phyloP scores from a whole-genome alignment of 768 basidiomycete genomes.

The Tubosaeta brunneosetosa region DNA sequence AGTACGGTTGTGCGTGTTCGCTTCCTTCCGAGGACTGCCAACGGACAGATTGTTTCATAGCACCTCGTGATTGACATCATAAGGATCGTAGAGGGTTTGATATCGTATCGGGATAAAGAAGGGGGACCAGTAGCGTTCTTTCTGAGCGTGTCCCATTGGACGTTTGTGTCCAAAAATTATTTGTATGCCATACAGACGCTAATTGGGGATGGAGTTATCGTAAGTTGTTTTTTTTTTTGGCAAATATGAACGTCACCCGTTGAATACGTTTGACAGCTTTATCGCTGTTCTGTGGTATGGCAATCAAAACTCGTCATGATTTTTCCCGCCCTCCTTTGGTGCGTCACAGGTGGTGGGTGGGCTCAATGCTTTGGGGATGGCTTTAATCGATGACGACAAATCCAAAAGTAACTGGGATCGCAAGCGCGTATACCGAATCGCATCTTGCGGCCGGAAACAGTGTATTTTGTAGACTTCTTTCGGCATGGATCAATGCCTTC shows the following conservation, averaged over 20 bases:
- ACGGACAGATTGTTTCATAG: slow-evolving; percentile 2
- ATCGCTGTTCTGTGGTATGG: slow-evolving; percentile 11
- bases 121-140: slow-evolving; percentile 27
- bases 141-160: slow-evolving; percentile 13
- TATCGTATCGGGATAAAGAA: slow-evolving; percentile 17
- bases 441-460: neutral
- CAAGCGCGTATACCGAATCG: neutral
- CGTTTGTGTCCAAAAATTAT: slow-evolving; percentile 2
- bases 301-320: slow-evolving; percentile 4
- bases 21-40: neutral
- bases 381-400: neutral
- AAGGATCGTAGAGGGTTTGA: slow-evolving; percentile 20
- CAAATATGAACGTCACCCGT: neutral
- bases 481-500: slow-evolving; percentile 5
- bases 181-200: slow-evolving; percentile 4
- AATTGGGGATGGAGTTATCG: slow-evolving; percentile 7
- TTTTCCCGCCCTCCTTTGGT: slow-evolving; percentile 8
- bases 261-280: slow-evolving; percentile 2
- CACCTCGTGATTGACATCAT: slow-evolving; percentile 23
- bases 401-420: slow-evolving; percentile 5
- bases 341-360: neutral
- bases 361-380: neutral
- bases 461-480: slow-evolving; percentile 3
- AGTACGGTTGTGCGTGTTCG: slow-evolving; percentile 24
- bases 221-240: neutral